Evolutionary conservation across 208 protist genomes (phyloP).

Genomic region (Histomonas meleagridis): DNA sequence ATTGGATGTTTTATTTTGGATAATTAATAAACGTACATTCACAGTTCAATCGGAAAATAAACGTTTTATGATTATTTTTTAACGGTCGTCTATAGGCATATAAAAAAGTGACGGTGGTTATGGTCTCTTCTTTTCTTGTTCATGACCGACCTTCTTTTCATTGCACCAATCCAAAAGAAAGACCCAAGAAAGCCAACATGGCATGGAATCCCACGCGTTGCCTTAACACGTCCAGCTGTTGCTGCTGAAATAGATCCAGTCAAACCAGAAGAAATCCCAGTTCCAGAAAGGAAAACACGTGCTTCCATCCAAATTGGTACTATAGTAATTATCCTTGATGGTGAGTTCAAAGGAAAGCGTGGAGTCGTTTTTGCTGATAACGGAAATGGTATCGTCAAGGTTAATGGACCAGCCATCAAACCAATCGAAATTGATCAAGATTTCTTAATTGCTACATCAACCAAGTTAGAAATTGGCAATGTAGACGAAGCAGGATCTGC

Average conservation of each 20-base stretch:
- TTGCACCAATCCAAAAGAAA: neutral
- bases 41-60: no score
- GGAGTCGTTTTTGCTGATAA: neutral
- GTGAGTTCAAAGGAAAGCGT: neutral
- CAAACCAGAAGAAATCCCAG: neutral
- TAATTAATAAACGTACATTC: no score
- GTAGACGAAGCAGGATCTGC: neutral
- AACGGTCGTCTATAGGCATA: no score
- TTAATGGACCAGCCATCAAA: neutral
- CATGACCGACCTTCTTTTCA: conserved; percentile 6
- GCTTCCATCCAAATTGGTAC: neutral
- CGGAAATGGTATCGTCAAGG: neutral
- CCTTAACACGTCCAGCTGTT: conserved; percentile 18
- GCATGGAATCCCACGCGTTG: conserved; percentile 19
- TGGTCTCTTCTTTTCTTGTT: no score
- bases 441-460: neutral
- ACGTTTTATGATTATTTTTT: no score
- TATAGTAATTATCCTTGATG: neutral
- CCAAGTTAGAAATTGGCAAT: neutral
- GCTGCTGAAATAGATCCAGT: conserved; percentile 27
- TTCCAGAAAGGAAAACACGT: neutral
- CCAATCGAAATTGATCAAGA: conserved; percentile 18
- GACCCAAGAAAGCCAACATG: neutral
- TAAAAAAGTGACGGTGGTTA: no score
- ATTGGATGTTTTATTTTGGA: no score